Conservation (phyloP, 805 yeast genomes). For the Candida orba region DNA sequence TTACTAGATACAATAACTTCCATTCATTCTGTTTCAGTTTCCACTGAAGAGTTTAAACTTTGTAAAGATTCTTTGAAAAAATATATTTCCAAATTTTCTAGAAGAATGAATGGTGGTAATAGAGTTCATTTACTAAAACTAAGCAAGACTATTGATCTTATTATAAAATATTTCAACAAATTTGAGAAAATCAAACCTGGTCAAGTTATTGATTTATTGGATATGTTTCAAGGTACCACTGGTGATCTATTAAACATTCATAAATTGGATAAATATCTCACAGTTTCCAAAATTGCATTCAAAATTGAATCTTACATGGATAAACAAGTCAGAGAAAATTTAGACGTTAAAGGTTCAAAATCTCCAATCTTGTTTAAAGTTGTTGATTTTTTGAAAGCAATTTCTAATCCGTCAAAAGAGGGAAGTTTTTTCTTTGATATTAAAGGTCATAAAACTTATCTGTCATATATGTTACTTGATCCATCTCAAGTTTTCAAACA, state of each 20-base stretch:
- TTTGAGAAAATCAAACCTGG: constrained; percentile 41
- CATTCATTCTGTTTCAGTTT: constrained; percentile 56
- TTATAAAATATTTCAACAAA: constrained; percentile 40
- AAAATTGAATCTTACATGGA: constrained; percentile 71
- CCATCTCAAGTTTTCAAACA: constrained; percentile 67
- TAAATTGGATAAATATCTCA: constrained; percentile 56
- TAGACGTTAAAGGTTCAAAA: constrained; percentile 4
- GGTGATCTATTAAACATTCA: constrained; percentile 68
- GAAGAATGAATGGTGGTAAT: constrained; percentile 62
- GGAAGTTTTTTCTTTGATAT: constrained; percentile 71
- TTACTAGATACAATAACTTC: constrained; percentile 68
- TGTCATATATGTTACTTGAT: constrained; percentile 72
- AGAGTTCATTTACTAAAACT: constrained; percentile 62
- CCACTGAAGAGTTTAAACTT: constrained; percentile 37
- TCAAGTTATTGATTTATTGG: constrained; percentile 38
- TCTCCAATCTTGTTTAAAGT: constrained; percentile 59
- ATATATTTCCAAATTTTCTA: constrained; percentile 56
- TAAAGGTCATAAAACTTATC: constrained; percentile 19
- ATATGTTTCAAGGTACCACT: constrained; percentile 50
- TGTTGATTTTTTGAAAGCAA: constrained; percentile 52
- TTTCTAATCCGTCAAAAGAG: constrained; percentile 70
- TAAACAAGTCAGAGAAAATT: constrained; percentile 11
- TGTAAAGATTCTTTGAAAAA: constrained; percentile 42
- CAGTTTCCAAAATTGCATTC: constrained; percentile 68
- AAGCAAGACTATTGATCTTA: constrained; percentile 44